Evolutionary conservation across 768 basidiomycete genomes (phyloP), one percentile per base, ranked within the genome.

Genomic region (Agaricus subrufescens): DNA sequence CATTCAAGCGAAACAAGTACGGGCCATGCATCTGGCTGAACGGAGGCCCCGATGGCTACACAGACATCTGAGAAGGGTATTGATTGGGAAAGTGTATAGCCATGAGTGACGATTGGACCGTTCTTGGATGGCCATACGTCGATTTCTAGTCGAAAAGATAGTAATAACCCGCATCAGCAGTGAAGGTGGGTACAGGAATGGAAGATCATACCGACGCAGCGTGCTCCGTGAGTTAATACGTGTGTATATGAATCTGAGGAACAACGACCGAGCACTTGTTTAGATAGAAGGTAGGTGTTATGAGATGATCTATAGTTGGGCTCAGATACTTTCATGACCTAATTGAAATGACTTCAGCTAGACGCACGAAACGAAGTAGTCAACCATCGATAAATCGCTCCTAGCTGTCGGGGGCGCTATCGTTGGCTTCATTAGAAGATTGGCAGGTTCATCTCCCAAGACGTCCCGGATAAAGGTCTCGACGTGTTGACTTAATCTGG

Each of bases 281-380:
- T 73, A 1, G 80, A 74, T 2, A 85, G 68, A 0, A 87, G 75
- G 60, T 87, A 87, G 1, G 85, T 86, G 62, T 87, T 86, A 60
- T 87, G 85, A 0, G 83, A 85, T 1, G 84, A 82, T 4, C 83
- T 83, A 64, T 34, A 48, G 7, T 23, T 12, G 11, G 7, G 7
- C 11, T 26, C 45, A 47, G 3, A 27, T 27, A 15, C 15, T 15
- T 15, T n/a, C n/a, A 15, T 10, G 23, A 14, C 26, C 25, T 7
- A 4, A 47, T 11, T 10, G n/a, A 29, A 11, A 34, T 5, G 26
- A 29, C 26, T 4, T 4, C 25, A 6, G 7, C 14, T n/a, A 34
- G n/a, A 65, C 75, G 55, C 59, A 76, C 75, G 83, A 85, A 52
- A 85, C 73, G 57, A 79, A 84, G 62, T 86, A 85, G 50, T 81